Percentiles rank a stretch among this genome's conserved stretches.
Evolutionary conservation across 192 early-diverging fungal species (phyloP).

Genomic region (Rhizoclosmatium globosum): DNA sequence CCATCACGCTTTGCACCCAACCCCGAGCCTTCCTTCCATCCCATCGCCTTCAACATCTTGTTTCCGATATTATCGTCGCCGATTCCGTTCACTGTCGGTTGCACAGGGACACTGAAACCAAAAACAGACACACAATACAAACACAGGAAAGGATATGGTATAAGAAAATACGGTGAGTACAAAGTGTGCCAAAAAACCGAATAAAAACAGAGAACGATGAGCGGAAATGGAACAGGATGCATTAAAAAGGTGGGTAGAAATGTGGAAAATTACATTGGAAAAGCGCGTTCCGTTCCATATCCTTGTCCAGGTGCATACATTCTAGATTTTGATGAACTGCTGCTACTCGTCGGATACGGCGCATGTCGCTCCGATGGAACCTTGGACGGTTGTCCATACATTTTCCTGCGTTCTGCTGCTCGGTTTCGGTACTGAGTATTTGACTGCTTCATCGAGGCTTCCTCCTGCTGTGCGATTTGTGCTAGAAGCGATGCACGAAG

Average conservation of each 20-base stretch:
- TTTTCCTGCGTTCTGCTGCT: conserved; percentile 69
- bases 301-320: conserved; percentile 22
- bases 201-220: not conserved
- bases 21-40: conserved; percentile 69
- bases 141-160: too few relatives aligned
- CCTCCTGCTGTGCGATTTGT: conserved; percentile 23
- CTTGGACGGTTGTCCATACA: conserved; percentile 65
- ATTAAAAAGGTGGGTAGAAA: conserved; percentile 2
- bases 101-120: conserved; percentile 5
- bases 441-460: conserved; percentile 32
- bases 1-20: conserved; percentile 59
- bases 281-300: conserved; percentile 24
- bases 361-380: not conserved
- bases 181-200: not conserved
- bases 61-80: conserved; percentile 69
- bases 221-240: not conserved
- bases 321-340: not conserved
- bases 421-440: conserved; percentile 59
- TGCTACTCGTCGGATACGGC: conserved; percentile 14
- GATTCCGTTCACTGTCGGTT: conserved; percentile 35
- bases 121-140: not conserved
- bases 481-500: not conserved
- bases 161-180: not conserved
- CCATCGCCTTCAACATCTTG: conserved; percentile 68
- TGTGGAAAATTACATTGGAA: conserved; percentile 14